A percentile compares a stretch with the other conserved stretches of the same genome.
Evolutionary conservation across 108 stramenopile species (phyloP).

Genomic region (Phaeodactylum tricornutum): DNA sequence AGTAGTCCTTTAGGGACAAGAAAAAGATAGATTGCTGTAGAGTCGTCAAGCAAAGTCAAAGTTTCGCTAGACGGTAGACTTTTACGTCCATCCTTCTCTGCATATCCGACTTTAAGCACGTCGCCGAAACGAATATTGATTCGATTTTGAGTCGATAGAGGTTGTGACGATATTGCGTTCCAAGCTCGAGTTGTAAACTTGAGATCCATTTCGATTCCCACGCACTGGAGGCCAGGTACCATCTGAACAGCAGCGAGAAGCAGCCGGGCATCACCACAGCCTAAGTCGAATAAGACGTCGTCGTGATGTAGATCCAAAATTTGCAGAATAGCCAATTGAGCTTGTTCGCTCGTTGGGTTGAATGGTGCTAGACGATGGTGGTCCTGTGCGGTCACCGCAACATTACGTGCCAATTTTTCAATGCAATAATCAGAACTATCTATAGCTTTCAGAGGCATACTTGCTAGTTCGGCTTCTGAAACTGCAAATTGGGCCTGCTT

Average conservation of each 20-base stretch:
- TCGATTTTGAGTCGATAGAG: slow-evolving; percentile 9
- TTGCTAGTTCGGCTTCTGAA: too few relatives aligned
- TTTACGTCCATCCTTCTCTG: too few relatives aligned
- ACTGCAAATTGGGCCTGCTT: too few relatives aligned
- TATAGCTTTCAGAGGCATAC: too few relatives aligned
- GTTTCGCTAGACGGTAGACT: not conserved
- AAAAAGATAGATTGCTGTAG: slow-evolving; percentile 78
- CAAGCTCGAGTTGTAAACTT: slow-evolving; percentile 30
- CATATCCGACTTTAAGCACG: too few relatives aligned
- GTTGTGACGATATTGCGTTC: slow-evolving; percentile 10
- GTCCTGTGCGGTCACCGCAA: too few relatives aligned
- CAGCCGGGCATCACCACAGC: slow-evolving; percentile 80
- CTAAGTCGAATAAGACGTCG: slow-evolving; percentile 80
- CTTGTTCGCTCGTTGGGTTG: slow-evolving; percentile 52
- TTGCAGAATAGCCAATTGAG: slow-evolving; percentile 33
- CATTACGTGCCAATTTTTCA: too few relatives aligned
- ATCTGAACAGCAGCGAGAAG: slow-evolving; percentile 40
- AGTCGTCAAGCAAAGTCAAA: slow-evolving; percentile 46
- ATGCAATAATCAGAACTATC: too few relatives aligned
- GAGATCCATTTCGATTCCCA: slow-evolving; percentile 70
- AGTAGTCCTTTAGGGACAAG: slow-evolving; percentile 69
- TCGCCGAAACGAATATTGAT: slow-evolving; percentile 51
- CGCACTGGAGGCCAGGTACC: slow-evolving; percentile 29
- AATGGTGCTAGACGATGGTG: slow-evolving; percentile 51
- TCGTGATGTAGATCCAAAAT: slow-evolving; percentile 24